phyloP scores from a whole-genome alignment of 1,284 basidiomycete species.

The Sanghuangporus sanghuang region DNA sequence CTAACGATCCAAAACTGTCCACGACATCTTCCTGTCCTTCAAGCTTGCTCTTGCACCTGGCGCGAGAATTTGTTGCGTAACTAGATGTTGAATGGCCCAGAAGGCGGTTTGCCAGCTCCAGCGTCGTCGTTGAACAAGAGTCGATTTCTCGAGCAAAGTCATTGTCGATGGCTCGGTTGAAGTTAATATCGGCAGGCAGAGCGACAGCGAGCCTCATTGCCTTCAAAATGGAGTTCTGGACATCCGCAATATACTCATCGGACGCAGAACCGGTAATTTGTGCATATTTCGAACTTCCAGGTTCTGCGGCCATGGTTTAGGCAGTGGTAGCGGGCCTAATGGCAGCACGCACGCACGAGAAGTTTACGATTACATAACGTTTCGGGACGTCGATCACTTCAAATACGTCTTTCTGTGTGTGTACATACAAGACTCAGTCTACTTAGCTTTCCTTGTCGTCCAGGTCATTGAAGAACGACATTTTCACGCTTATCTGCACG shows the following conservation, averaged over 20 bases:
- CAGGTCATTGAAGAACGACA: not conserved
- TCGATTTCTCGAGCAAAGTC: conserved; percentile 66
- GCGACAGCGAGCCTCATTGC: conserved; percentile 54
- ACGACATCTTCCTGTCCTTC: conserved; percentile 73
- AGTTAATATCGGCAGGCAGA: conserved; percentile 68
- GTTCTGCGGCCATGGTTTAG: conserved; percentile 11
- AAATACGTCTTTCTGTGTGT: not conserved
- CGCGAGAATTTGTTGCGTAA: conserved; percentile 29
- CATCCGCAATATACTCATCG: conserved; percentile 38
- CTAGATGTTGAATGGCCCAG: conserved; percentile 45
- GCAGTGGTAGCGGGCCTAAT: not conserved
- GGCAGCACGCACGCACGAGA: not conserved
- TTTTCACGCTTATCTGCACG: not conserved
- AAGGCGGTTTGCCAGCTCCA: conserved; percentile 60
- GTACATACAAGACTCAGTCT: not conserved
- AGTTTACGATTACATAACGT: not conserved
- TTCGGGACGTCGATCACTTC: not conserved
- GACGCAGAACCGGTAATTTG: conserved; percentile 26
- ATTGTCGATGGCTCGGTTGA: conserved; percentile 81
- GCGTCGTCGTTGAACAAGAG: conserved; percentile 51
- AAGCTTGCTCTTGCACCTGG: conserved; percentile 46
- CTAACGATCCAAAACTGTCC: conserved; percentile 72
- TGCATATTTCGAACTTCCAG: conserved; percentile 11
- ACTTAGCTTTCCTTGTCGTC: not conserved
- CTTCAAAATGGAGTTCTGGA: conserved; percentile 55